Conservation (phyloP, 176 grass and related monocot genomes). For the Triticum turgidum region DNA sequence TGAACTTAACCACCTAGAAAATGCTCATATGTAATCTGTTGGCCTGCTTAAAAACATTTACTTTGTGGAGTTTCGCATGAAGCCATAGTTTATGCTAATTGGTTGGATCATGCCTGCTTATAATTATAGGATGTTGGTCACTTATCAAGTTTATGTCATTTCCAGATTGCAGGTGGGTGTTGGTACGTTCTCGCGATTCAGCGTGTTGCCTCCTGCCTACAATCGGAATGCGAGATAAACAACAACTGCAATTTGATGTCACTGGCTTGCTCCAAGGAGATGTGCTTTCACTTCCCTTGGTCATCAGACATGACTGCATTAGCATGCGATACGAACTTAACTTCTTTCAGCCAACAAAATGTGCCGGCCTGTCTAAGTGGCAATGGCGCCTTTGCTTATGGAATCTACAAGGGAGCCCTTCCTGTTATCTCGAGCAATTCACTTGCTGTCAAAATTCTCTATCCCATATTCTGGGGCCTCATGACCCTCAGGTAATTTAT, state of each 20-base stretch:
- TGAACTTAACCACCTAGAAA: background rate
- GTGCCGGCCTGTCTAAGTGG: constrained; percentile 59
- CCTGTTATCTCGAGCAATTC: constrained; percentile 94
- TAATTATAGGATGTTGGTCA: background rate
- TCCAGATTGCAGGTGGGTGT: constrained; percentile 87
- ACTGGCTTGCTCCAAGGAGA: constrained; percentile 57
- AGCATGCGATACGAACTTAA: constrained; percentile 49
- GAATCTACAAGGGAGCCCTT: constrained; percentile 84
- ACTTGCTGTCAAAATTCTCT: constrained; percentile 85
- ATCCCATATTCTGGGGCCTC: constrained; percentile 98
- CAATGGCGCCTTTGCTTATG: constrained; percentile 59
- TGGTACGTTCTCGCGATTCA: constrained; percentile 99
- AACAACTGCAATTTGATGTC: constrained; percentile 69
- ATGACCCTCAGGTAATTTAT: constrained; percentile 87
- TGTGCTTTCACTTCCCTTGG: constrained; percentile 46
- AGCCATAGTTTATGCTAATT: background rate
- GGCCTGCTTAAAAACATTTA: background rate
- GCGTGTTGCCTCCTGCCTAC: constrained; percentile 71
- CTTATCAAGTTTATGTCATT: background rate
- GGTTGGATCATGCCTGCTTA: background rate
- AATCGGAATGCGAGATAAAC: constrained; percentile 58
- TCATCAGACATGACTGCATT: constrained; percentile 38
- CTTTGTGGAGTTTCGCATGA: background rate
- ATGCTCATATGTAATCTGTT: background rate
- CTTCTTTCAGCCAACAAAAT: constrained; percentile 49